phyloP scores from a whole-genome alignment of 75 land plant genomes.

The Selaginella tamariscina region DNA sequence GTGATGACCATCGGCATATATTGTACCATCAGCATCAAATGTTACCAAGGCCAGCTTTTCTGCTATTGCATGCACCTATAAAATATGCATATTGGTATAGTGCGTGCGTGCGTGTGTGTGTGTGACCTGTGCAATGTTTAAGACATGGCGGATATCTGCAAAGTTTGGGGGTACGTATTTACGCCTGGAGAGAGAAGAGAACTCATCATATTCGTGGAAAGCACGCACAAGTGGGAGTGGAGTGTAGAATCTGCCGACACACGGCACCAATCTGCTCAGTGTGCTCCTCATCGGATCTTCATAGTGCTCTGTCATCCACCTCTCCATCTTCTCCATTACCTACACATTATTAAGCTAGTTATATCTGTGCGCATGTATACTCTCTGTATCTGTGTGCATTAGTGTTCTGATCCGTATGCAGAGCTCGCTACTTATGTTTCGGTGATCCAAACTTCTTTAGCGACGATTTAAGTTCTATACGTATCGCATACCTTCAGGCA shows the following conservation, averaged over 20 bases:
- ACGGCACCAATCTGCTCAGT: conserved; percentile 32
- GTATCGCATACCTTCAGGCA: too few relatives aligned
- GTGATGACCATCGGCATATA: conserved; percentile 46
- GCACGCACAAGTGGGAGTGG: conserved; percentile 37
- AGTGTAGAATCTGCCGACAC: conserved; percentile 36
- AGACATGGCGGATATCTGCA: conserved; percentile 41
- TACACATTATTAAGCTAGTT: too few relatives aligned
- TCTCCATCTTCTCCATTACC: conserved; percentile 44
- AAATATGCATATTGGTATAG: background rate
- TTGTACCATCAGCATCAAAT: conserved; percentile 43
- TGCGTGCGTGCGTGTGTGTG: background rate
- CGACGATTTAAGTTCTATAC: too few relatives aligned
- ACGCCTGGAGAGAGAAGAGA: conserved; percentile 34
- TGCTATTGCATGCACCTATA: conserved; percentile 43
- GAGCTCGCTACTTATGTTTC: too few relatives aligned
- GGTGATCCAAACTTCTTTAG: too few relatives aligned
- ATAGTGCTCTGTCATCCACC: conserved; percentile 38
- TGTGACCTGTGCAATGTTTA: conserved; percentile 37
- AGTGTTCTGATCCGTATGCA: too few relatives aligned
- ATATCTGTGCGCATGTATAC: too few relatives aligned
- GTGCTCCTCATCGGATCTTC: conserved; percentile 41
- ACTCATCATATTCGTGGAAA: conserved; percentile 41
- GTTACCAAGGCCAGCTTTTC: conserved; percentile 32
- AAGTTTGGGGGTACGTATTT: conserved; percentile 38
- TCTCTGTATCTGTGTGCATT: too few relatives aligned